phyloP scores from a whole-genome alignment of 371 early-diverging fungal genomes.

The Apophysomyces ossiformis region DNA sequence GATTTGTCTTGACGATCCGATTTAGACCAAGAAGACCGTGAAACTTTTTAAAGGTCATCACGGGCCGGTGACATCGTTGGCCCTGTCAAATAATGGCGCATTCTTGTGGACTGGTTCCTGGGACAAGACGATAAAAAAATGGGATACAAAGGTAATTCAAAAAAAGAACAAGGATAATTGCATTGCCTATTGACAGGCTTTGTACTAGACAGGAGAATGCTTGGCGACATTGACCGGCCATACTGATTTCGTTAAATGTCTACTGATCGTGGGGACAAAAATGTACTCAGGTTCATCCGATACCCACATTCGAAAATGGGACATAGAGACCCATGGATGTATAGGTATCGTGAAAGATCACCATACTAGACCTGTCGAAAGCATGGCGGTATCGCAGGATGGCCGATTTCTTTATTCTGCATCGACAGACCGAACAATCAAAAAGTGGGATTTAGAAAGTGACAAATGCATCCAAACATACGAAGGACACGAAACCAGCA shows the following conservation, averaged over 20 bases:
- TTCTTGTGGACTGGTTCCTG: slow-evolving; percentile 81
- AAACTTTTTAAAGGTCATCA: slow-evolving; percentile 75
- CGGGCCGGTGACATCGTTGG: slow-evolving; percentile 82
- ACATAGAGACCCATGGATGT: slow-evolving; percentile 52
- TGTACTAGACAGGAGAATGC: slow-evolving; percentile 54
- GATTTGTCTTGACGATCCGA: background rate
- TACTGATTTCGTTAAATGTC: slow-evolving; percentile 76
- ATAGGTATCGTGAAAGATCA: slow-evolving; percentile 62
- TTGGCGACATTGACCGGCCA: slow-evolving; percentile 64
- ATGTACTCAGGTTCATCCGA: slow-evolving; percentile 80
- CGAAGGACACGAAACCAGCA: slow-evolving; percentile 75
- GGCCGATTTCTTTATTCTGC: slow-evolving; percentile 63
- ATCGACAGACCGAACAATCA: slow-evolving; percentile 69
- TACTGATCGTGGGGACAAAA: slow-evolving; percentile 49
- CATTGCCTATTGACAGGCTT: background rate
- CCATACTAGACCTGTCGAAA: slow-evolving; percentile 62
- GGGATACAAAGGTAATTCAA: slow-evolving; percentile 60
- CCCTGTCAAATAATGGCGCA: slow-evolving; percentile 43
- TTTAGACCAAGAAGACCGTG: slow-evolving; percentile 65
- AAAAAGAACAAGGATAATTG: background rate
- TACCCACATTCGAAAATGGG: slow-evolving; percentile 69
- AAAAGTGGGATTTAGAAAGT: slow-evolving; percentile 68
- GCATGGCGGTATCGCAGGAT: slow-evolving; percentile 52
- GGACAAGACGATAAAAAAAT: slow-evolving; percentile 80
- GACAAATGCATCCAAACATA: slow-evolving; percentile 46